Conservation (phyloP, 495 filamentous ascomycete species). For the Letharia lupina region DNA sequence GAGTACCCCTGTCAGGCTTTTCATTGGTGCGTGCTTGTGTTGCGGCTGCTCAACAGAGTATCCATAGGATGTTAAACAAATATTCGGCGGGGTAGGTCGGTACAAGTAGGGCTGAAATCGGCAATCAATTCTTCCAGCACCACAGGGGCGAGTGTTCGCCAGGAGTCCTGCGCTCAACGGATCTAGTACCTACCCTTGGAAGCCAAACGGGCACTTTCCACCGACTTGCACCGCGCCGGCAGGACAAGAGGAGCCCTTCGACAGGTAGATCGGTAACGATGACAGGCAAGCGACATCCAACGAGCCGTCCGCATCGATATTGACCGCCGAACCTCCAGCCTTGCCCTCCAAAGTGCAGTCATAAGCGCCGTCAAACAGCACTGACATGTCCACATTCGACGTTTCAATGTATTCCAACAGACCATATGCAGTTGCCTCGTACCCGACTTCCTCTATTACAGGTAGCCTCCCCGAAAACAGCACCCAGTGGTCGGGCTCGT, state of each 20-base stretch:
- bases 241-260: background rate
- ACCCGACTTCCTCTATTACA: background rate
- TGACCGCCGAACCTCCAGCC: constrained; percentile 7
- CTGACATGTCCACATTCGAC: background rate
- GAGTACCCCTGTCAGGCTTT: too few relatives aligned
- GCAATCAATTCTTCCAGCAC: too few relatives aligned
- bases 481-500: background rate
- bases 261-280: constrained; percentile 5
- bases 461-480: too few relatives aligned
- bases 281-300: constrained; percentile 18
- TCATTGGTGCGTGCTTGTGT: too few relatives aligned
- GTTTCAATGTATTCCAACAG: constrained; percentile 3
- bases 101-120: too few relatives aligned
- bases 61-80: too few relatives aligned
- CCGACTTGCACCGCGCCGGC: background rate
- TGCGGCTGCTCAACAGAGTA: too few relatives aligned
- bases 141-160: too few relatives aligned
- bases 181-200: background rate
- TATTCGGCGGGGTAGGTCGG: too few relatives aligned
- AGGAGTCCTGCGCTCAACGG: too few relatives aligned
- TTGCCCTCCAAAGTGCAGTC: constrained; percentile 22
- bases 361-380: constrained; percentile 23
- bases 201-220: constrained; percentile 13
- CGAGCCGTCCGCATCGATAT: constrained; percentile 11
- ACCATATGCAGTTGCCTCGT: background rate